Evolutionary conservation across 495 filamentous ascomycete genomes (phyloP).

Genomic region (Sordaria brevicollis): DNA sequence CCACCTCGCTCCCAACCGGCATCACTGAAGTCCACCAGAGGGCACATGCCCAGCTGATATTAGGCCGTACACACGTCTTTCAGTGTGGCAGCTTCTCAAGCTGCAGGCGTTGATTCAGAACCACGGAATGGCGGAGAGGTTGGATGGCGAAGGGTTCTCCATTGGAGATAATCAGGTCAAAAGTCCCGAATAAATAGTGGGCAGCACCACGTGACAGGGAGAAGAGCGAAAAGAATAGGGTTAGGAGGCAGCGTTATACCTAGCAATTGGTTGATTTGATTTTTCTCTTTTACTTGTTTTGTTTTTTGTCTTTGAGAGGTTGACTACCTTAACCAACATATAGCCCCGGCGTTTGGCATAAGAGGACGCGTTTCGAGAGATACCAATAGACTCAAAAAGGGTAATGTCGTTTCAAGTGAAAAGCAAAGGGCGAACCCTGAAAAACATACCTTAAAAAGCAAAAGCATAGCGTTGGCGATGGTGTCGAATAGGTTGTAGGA

Average conservation of each 20-base stretch:
- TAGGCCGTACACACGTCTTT: background rate
- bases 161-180: background rate
- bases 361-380: background rate
- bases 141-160: too few relatives aligned
- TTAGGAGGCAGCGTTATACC: background rate
- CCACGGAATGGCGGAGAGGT: background rate
- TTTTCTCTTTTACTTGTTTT: too few relatives aligned
- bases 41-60: background rate
- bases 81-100: background rate
- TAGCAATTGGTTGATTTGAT: background rate
- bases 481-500: background rate
- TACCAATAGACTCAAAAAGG: background rate
- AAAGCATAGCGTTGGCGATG: background rate
- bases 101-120: background rate
- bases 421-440: background rate
- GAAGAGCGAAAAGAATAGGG: background rate
- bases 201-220: background rate
- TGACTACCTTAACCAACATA: background rate
- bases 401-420: background rate
- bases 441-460: background rate
- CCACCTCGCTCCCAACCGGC: background rate
- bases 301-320: background rate
- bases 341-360: background rate
- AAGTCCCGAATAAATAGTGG: background rate
- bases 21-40: background rate